Percentiles rank a stretch among this genome's conserved stretches.
These are phyloP conservation scores for Kodamaea jinghongensis DNA, from an alignment of 805 yeast species.

Conservation along the genomic window DNA sequence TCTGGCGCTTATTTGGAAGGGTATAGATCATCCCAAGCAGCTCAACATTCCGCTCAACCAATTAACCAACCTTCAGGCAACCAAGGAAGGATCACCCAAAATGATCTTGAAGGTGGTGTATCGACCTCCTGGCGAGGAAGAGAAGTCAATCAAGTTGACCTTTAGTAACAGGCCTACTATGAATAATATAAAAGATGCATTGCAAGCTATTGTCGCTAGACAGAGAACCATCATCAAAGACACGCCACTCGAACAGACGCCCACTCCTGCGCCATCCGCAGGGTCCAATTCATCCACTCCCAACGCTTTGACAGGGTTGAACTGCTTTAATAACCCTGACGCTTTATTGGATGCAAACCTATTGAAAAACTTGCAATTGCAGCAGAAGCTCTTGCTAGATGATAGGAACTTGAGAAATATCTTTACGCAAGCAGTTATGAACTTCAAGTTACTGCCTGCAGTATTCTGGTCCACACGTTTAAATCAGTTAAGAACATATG, in stretches of 20 bases:
- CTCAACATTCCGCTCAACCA: conserved; percentile 35
- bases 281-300: conserved; percentile 2
- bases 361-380: conserved; percentile 70
- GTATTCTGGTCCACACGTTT: conserved; percentile 87
- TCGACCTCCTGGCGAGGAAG: conserved; percentile 33
- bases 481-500: conserved; percentile 78
- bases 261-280: conserved; percentile 13
- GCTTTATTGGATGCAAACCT: conserved; percentile 45
- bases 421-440: conserved; percentile 85
- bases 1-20: conserved; percentile 41
- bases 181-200: conserved; percentile 66
- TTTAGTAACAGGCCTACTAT: conserved; percentile 73
- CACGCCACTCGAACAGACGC: conserved; percentile 32
- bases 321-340: conserved; percentile 18
- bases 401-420: conserved; percentile 67
- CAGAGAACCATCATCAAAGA: conserved; percentile 54
- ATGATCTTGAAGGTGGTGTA: conserved; percentile 62
- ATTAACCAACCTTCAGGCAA: conserved; percentile 56
- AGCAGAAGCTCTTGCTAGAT: conserved; percentile 70
- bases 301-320: conserved; percentile 11
- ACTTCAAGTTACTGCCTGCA: conserved; percentile 68
- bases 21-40: conserved; percentile 36
- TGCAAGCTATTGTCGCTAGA: conserved; percentile 68
- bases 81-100: conserved; percentile 63
- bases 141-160: conserved; percentile 43